Base-by-base conservation (phyloP, 495 filamentous ascomycete species). In the Cryomyces minteri region DNA sequence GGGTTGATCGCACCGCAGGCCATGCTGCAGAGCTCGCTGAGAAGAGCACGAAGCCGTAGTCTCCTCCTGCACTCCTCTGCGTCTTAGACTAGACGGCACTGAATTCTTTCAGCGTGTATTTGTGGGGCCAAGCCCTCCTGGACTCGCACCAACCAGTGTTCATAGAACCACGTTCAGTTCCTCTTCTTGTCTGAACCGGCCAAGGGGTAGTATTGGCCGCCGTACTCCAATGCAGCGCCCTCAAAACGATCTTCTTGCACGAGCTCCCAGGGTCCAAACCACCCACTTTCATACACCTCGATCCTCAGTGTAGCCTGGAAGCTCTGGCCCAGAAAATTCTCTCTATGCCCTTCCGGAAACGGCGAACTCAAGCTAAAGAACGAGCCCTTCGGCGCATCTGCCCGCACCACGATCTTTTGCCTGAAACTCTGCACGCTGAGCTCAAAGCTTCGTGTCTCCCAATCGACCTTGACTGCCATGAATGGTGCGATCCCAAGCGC, bases 141-240 rank as follows among this genome's bases (percentile, higher is more conserved):
- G 18, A 25, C 18, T 25, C 18, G 18, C 18, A 25, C 18, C 1
- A 2, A 1, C 18, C 18, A 25, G 18, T 25, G 18, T 25, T 2
- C 18, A 25, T 25, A 1, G 18, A 25, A 25, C 18, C 18, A 25
- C 18, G 18, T 25, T 25, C 18, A 53, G 30, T 53, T 51, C 8
- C 32, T 36, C 45, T 56, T 53, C 44, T 53, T 48, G n/a, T 48
- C 46, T 5, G 40, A 53, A 5, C 54, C 61, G 30, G 48, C 51
- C 5, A 44, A 48, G 11, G 58, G 51, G 52, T 59, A 64, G 45
- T 66, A 70, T 6, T 48, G 58, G 0, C 61, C 67, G 1, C 64
- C 67, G 57, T 66, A 69, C 51, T 70, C 67, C 45, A 70, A 44
- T 32, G 65, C 63, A 32, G 54, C 57, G 11, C 49, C 47, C 32